Base-by-base conservation (phyloP, 768 basidiomycete species). In the Sarcomyxa edulis region DNA sequence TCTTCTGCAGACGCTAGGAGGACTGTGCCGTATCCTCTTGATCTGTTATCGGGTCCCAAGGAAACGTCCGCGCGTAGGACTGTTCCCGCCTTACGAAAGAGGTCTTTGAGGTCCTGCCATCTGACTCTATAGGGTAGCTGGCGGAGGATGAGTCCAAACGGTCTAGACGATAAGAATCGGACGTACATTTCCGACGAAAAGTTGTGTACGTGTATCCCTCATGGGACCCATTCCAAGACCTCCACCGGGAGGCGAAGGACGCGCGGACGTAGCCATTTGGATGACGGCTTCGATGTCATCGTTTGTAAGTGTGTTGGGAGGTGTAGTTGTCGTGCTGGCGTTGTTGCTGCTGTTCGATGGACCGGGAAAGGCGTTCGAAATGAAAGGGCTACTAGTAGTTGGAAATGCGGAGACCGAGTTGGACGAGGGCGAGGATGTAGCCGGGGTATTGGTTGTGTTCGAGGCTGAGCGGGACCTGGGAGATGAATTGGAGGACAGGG, bases 61-160 rank as follows among this genome's bases (percentile, higher is more conserved):
- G 85, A 74, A 46, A 88, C 77, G 55, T 84, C 78, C 27, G 92
- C 83, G 34, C 86, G 72, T 25, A 90, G 65, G 46, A 94, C 81
- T 20, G 88, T 96, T 28, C 96, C 96, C 5, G 95, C 89, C 48
- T 89, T 86, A 25, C 95, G 80, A 61, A 99, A 97, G 37, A 99
- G 78, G 58, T 99, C 95, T 52, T 99, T 98, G 46, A 99, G 76
- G 66, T 99, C 96, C 66, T 99, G 96, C 96, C 96, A 99, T 39
- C 96, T 81, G 26, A 97, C 94, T 44, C 95, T 74, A 62, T 95
- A 98, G 0, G 96, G 96, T 18, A 99, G 77, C 92, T 94, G 44
- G 34, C 32, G 28, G 36, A 29, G 28, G 29, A 39, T 30, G 32
- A 47, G 23, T 38, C 36, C 11, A 39, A 29, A 18, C 16, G 19